Evolutionary conservation across 1,284 basidiomycete genomes (phyloP).

Genomic region (Dichomitus squalens): DNA sequence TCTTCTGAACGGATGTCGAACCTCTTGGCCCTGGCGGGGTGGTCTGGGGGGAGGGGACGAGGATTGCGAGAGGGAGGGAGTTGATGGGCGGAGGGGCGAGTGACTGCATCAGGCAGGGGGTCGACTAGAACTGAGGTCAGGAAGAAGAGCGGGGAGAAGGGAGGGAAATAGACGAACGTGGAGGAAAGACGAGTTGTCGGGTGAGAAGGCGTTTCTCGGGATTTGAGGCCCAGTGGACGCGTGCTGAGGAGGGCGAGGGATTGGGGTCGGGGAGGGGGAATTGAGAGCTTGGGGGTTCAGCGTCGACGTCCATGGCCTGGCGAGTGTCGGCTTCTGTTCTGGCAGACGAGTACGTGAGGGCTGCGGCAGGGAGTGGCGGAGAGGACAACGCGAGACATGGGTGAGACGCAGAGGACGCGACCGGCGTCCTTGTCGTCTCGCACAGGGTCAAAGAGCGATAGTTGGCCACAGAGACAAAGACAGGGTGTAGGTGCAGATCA

Average conservation of each 20-base stretch:
- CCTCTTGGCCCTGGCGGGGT: neutral
- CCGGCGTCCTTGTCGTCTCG: too few species aligned
- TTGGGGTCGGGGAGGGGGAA: neutral
- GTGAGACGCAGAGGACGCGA: too few species aligned
- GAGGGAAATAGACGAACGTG: neutral
- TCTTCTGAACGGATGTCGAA: neutral
- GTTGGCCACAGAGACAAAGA: too few species aligned
- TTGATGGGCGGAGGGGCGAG: neutral
- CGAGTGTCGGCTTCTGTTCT: too few species aligned
- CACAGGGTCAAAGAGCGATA: too few species aligned
- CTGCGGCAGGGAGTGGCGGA: neutral
- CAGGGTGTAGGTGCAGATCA: too few species aligned
- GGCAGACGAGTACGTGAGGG: neutral
- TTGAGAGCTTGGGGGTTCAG: neutral
- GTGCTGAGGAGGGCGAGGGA: neutral
- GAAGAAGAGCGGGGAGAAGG: neutral
- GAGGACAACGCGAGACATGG: neutral
- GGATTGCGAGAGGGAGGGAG: neutral
- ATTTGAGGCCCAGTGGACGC: neutral
- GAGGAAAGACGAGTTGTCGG: neutral
- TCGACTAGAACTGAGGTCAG: neutral
- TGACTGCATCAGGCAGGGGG: neutral
- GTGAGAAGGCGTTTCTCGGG: neutral
- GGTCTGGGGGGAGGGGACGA: neutral
- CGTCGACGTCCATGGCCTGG: too few species aligned